phyloP scores from a whole-genome alignment of 2,329 filamentous ascomycete species.

The Beauveria varroae region DNA sequence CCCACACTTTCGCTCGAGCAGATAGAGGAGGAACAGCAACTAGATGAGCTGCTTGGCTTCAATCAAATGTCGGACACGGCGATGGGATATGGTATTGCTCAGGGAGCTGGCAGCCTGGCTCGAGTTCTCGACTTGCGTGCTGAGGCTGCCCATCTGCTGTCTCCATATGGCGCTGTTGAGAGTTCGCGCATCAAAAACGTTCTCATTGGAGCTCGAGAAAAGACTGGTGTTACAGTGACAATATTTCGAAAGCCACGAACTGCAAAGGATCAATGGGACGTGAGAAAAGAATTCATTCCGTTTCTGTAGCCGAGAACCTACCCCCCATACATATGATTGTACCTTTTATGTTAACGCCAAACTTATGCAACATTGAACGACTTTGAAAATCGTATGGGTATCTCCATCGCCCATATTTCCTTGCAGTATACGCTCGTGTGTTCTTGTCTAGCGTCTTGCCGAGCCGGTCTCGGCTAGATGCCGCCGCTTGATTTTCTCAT shows the following conservation, averaged over 20 bases:
- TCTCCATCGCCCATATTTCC: background rate
- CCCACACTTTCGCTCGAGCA: background rate
- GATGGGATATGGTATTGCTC: background rate
- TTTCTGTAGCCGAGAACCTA: background rate
- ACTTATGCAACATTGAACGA: background rate
- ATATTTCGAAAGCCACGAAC: conserved; percentile 21
- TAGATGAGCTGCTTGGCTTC: background rate
- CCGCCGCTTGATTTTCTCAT: conserved; percentile 69
- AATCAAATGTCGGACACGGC: background rate
- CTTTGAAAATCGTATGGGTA: background rate
- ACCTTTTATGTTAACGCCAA: background rate
- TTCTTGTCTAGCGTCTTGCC: background rate
- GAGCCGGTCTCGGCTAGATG: conserved; percentile 46
- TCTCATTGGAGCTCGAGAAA: conserved; percentile 19
- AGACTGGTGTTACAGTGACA: conserved; percentile 21
- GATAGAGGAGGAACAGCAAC: background rate
- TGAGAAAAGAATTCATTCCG: conserved; percentile 20
- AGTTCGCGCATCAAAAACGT: conserved; percentile 23
- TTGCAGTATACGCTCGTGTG: background rate
- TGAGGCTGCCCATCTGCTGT: conserved; percentile 12
- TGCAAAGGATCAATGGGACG: conserved; percentile 21
- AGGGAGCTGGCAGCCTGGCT: background rate
- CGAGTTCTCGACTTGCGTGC: conserved; percentile 2
- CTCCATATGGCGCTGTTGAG: conserved; percentile 23
- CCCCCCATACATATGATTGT: too few relatives aligned